Evolutionary conservation across 202 grass and related monocot genomes (phyloP).

Genomic region (Eragrostis tef): DNA sequence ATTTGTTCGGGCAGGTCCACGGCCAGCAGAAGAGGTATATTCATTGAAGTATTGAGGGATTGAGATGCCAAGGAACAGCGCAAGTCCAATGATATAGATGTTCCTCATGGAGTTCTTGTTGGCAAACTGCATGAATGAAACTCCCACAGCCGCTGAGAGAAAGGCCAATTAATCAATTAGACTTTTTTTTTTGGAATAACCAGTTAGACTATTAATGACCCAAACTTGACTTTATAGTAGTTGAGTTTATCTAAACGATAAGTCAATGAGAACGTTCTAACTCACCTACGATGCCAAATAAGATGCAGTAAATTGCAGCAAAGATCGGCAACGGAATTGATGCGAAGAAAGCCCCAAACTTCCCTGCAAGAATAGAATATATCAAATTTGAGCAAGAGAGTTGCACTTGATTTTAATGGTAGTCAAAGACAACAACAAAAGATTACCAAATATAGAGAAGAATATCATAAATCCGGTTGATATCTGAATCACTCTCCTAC

Average conservation of each 20-base stretch:
- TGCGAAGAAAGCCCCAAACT: conserved; percentile 97
- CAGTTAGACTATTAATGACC: conserved; percentile 6
- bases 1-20: conserved; percentile 73
- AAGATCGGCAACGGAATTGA: conserved; percentile 96
- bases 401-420: conserved; percentile 5
- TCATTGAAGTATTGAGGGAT: conserved; percentile 93
- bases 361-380: conserved; percentile 61
- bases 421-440: conserved; percentile 41
- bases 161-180: neutral
- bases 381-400: conserved; percentile 43
- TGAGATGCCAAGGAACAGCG: conserved; percentile 87
- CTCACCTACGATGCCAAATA: conserved; percentile 96
- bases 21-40: conserved; percentile 65
- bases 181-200: too few relatives aligned
- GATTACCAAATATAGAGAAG: conserved; percentile 92
- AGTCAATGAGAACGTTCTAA: neutral
- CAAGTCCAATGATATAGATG: conserved; percentile 82
- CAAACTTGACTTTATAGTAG: neutral
- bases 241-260: neutral
- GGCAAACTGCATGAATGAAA: conserved; percentile 82
- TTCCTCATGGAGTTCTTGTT: conserved; percentile 98
- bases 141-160: conserved; percentile 74
- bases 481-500: conserved; percentile 88
- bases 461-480: conserved; percentile 98
- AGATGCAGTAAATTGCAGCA: conserved; percentile 85